Base-by-base conservation (phyloP, 768 basidiomycete genomes). In the Lentinula lateritia region DNA sequence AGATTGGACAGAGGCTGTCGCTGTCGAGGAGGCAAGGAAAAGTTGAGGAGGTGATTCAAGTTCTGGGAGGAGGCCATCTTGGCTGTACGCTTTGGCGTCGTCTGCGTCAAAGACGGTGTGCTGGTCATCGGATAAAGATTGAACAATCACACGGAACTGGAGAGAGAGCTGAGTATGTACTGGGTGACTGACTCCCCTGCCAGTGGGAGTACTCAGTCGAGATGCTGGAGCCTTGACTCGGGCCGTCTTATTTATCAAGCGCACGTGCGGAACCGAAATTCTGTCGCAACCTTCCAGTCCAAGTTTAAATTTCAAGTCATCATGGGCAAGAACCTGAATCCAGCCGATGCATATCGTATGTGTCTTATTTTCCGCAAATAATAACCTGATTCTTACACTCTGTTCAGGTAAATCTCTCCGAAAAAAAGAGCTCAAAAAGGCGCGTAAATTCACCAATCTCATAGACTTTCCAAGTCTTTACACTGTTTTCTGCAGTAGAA, bases 361-460 rank as follows among this genome's bases (percentile, higher is more conserved):
- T 83, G 48, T 9, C 39, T 39, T 13, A n/a, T 18, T 10, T 20
- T 35, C 15, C 57, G 10, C 46, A 10, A n/a, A 56, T n/a, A 45
- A 34, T 20, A 41, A 43, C 12, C 28, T 3, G 15, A 45, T 5
- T n/a, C 28, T 66, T 57, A 50, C 36, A 60, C 34, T 23, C 3
- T 34, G 39, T 38, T 28, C 67, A 97, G 95, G 95, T 60, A 98
- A 98, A 75, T 87, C 92, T 3, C 89, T 88, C 70, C 83, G 93
- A 62, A 95, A 94, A 74, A 98, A 95, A 72, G 96, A 99, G 72
- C 78, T 98, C 48, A 96, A 96, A 78, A 96, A 94, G 88, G 94
- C 88, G 74, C 66, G 84, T 64, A 39, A 34, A 6, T 65, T 65
- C 50, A 64, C 60, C 52, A 63, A 62, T 50, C 58, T 53, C 41